These are phyloP conservation scores for Cladosporium sp. DNA, from an alignment of 2,329 filamentous ascomycete genomes.

Conservation along the genomic window DNA sequence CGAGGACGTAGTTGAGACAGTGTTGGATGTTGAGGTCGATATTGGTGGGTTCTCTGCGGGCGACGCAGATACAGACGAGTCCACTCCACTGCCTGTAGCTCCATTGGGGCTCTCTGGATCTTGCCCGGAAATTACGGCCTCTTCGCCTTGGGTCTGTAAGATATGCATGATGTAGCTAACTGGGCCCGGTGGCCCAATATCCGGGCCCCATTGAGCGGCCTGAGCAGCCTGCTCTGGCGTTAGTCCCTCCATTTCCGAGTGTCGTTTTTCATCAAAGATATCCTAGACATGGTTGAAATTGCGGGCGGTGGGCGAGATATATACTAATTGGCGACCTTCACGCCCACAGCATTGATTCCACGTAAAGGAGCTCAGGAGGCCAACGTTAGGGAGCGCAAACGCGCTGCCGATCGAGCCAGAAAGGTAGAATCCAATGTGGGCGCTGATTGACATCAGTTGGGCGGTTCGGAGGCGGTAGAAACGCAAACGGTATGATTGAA, in stretches of 20 bases:
- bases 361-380: conserved; percentile 11
- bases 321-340: conserved; percentile 9
- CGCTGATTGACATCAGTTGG: conserved; percentile 6
- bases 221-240: conserved; percentile 11
- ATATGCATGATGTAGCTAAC: conserved; percentile 8
- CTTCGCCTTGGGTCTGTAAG: neutral
- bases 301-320: conserved; percentile 6
- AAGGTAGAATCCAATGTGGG: conserved; percentile 4
- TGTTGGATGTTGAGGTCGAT: conserved; percentile 6
- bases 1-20: neutral
- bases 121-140: neutral
- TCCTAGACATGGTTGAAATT: conserved; percentile 13
- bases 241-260: conserved; percentile 13
- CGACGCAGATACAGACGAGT: neutral
- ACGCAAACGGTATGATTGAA: conserved; percentile 10
- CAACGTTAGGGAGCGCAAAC: conserved; percentile 8
- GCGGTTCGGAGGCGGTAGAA: conserved; percentile 1
- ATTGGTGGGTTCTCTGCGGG: neutral
- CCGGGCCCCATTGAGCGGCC: conserved; percentile 10
- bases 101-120: neutral
- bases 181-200: conserved; percentile 9
- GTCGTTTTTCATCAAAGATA: conserved; percentile 13
- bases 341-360: conserved; percentile 7
- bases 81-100: neutral
- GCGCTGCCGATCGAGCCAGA: conserved; percentile 8